Evolutionary conservation across 2,329 filamentous ascomycete species (phyloP).

Genomic region (Lecanosticta acicola): DNA sequence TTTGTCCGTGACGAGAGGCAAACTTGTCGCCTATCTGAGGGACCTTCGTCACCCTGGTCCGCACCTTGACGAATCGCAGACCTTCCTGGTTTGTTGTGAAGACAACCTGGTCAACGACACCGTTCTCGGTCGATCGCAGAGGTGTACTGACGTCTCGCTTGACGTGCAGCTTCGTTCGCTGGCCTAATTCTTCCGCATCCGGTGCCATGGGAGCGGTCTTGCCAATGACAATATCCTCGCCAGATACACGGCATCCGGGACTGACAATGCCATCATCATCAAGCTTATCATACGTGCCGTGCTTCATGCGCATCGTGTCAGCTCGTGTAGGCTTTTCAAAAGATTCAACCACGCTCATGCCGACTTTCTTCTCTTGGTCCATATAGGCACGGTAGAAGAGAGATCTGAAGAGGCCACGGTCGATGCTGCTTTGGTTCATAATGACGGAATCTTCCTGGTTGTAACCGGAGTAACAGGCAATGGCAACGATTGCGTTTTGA

Average conservation of each 20-base stretch:
- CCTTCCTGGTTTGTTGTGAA: conserved; percentile 93
- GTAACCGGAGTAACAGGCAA: conserved; percentile 95
- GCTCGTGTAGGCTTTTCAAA: conserved; percentile 92
- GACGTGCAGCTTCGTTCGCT: conserved; percentile 80
- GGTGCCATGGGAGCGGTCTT: conserved; percentile 94
- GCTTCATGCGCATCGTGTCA: conserved; percentile 87
- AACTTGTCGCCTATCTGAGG: conserved; percentile 99
- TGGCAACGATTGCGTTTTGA: conserved; percentile 97
- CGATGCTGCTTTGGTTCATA: conserved; percentile 99
- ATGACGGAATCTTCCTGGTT: conserved; percentile 99
- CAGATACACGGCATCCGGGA: conserved; percentile 88
- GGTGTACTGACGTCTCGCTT: conserved; percentile 96
- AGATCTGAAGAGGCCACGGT: conserved; percentile 93
- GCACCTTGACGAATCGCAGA: conserved; percentile 92
- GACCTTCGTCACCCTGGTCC: conserved; percentile 94
- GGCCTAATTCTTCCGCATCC: conserved; percentile 88
- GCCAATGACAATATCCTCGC: conserved; percentile 98
- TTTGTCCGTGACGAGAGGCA: conserved; percentile 96
- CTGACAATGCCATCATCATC: conserved; percentile 94
- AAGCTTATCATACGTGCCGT: conserved; percentile 66
- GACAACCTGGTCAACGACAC: conserved; percentile 89
- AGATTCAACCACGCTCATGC: conserved; percentile 83
- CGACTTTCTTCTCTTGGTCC: conserved; percentile 93
- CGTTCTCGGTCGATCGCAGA: conserved; percentile 88
- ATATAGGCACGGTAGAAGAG: conserved; percentile 97